These are phyloP conservation scores for Persicaria tinctoria DNA, from an alignment of 148 eudicot genomes.

Conservation along the genomic window DNA sequence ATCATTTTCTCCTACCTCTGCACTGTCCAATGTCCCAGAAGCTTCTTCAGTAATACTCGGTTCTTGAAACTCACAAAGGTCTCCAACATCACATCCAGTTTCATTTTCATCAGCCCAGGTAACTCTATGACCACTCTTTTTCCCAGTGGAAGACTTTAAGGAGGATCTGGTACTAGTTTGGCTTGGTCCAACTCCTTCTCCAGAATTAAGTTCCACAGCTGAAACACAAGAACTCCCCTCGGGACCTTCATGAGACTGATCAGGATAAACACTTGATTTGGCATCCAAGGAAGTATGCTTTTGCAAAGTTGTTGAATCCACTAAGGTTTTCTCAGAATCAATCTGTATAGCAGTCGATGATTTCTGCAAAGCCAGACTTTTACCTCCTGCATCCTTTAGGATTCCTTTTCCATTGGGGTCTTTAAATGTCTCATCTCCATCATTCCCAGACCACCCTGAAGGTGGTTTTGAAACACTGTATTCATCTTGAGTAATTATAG, in stretches of 20 bases:
- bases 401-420: conserved; percentile 22
- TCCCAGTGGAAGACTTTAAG: conserved; percentile 44
- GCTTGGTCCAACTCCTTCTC: conserved; percentile 22
- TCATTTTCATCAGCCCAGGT: conserved; percentile 78
- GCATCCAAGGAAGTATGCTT: neutral
- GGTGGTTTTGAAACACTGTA: conserved; percentile 46
- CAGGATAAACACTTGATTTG: conserved; percentile 8
- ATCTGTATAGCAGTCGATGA: conserved; percentile 15
- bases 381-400: conserved; percentile 19
- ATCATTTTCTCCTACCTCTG: conserved; percentile 24
- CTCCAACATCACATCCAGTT: conserved; percentile 24
- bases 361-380: conserved; percentile 13
- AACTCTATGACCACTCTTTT: conserved; percentile 51
- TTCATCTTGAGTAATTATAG: conserved; percentile 63
- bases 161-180: conserved; percentile 35
- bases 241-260: conserved; percentile 17
- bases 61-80: conserved; percentile 45
- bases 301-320: conserved; percentile 15
- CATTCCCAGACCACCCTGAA: conserved; percentile 14
- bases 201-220: conserved; percentile 15
- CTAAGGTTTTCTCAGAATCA: conserved; percentile 10
- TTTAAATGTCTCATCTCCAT: conserved; percentile 23
- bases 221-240: conserved; percentile 17
- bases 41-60: conserved; percentile 21
- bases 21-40: conserved; percentile 13